Evolutionary conservation across 1,139 yeast genomes (phyloP).

Genomic region (Meyerozyma elateridarum): DNA sequence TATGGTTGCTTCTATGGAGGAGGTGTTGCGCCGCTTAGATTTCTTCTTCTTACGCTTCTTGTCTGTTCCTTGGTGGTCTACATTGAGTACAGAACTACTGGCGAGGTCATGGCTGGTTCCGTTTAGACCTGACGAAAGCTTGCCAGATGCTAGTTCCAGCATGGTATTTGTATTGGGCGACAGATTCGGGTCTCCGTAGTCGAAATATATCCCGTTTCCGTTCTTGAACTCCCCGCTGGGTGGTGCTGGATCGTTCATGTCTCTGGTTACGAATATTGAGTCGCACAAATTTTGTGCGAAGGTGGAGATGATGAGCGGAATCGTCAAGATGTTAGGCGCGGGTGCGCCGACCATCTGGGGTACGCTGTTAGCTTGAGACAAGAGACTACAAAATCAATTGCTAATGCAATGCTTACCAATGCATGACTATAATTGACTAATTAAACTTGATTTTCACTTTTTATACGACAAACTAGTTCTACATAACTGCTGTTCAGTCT

Average conservation of each 20-base stretch:
- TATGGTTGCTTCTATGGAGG: slow-evolving; percentile 36
- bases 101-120: slow-evolving; percentile 6
- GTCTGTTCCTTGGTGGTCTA: neutral
- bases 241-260: slow-evolving; percentile 2
- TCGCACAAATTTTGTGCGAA: slow-evolving; percentile 4
- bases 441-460: neutral
- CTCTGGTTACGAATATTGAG: neutral
- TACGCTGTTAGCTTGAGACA: no score
- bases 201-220: slow-evolving; percentile 62
- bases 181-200: no score
- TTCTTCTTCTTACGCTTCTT: slow-evolving; percentile 32
- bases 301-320: slow-evolving; percentile 2
- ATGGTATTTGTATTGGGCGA: no score
- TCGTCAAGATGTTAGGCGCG: no score
- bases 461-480: neutral
- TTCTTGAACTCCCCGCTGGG: slow-evolving; percentile 18
- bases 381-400: no score
- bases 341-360: no score
- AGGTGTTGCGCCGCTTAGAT: slow-evolving; percentile 14
- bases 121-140: slow-evolving; percentile 9
- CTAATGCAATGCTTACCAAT: no score
- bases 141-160: slow-evolving; percentile 6
- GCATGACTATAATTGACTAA: neutral
- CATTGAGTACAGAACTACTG: slow-evolving; percentile 7
- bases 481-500: no score